phyloP scores from a whole-genome alignment of 1,284 basidiomycete genomes.

The Ustilago hordei region DNA sequence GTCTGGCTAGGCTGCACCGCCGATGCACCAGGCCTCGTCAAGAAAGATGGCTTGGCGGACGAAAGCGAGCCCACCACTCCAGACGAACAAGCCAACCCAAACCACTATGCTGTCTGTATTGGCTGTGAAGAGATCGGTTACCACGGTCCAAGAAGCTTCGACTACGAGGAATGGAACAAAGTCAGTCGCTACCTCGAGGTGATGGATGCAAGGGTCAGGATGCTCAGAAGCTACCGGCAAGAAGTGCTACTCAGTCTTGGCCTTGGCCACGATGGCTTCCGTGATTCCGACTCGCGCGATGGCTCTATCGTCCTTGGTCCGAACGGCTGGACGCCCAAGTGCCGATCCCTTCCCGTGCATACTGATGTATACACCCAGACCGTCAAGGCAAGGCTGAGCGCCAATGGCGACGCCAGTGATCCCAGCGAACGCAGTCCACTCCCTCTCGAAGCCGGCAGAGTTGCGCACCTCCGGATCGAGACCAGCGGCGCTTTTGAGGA shows the following conservation, averaged over 20 bases:
- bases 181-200: slow-evolving; percentile 73
- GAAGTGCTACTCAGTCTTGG: slow-evolving; percentile 71
- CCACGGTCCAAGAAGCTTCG: slow-evolving; percentile 70
- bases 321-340: slow-evolving; percentile 61
- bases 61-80: slow-evolving; percentile 42
- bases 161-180: slow-evolving; percentile 72
- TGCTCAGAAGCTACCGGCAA: slow-evolving; percentile 74
- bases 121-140: slow-evolving; percentile 78
- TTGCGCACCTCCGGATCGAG: slow-evolving; percentile 66
- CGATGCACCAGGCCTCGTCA: slow-evolving; percentile 48
- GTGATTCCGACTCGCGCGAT: slow-evolving; percentile 27
- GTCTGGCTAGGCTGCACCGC: slow-evolving; percentile 71
- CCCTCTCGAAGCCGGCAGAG: slow-evolving; percentile 45
- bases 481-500: slow-evolving; percentile 43
- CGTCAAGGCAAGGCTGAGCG: slow-evolving; percentile 20
- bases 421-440: slow-evolving; percentile 18
- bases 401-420: not conserved
- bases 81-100: slow-evolving; percentile 74
- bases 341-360: slow-evolving; percentile 24
- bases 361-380: slow-evolving; percentile 26
- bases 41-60: slow-evolving; percentile 11
- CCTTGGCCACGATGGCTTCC: slow-evolving; percentile 16
- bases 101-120: slow-evolving; percentile 83
- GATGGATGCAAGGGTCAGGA: slow-evolving; percentile 79
- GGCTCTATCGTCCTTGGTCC: slow-evolving; percentile 61